Base-by-base conservation (phyloP, 1,284 basidiomycete genomes). In the Neonothopanus nambi region DNA sequence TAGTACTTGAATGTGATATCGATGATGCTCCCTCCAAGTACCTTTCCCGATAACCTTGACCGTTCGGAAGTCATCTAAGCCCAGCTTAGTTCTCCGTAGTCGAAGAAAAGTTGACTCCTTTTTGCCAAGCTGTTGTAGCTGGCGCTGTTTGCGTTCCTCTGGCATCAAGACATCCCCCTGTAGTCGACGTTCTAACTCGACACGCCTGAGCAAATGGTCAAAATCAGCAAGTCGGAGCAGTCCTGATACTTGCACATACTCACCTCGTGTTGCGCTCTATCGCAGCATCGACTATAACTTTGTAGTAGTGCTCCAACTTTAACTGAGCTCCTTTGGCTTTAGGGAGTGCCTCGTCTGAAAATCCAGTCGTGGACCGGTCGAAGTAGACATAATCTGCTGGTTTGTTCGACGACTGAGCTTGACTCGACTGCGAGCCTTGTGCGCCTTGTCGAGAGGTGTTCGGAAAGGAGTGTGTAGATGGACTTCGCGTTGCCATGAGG, bases 31-130 rank as follows among this genome's bases (percentile, higher is more conserved):
- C n/a, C 9, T 9, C 9, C 35, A 36, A n/a, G n/a, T n/a, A n/a
- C n/a, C 37, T 30, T 95, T 95, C 20, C 94, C 94, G 59, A 96
- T 96, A 37, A 96, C 92, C 68, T 95, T 96, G 67, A 97, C 91
- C 8, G 93, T 95, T 58, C 86, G 79, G 73, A 96, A 96, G 70
- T 96, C 90, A 57, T 85, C 82, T 52, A 95, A 73, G 15, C 93
- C 91, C n/a, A 97, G 79, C 58, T 91, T 86, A 9, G 94, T 96
- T 54, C 94, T 78, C 49, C 89, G 68, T 30, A 78, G 64, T 20
- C 77, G 72, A 53, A 97, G 79, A 67, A 88, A 95, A 49, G 85
- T 86, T 5, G 88, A 88, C 72, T 97, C 94, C 60, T 90, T 88
- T 64, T 87, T 84, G 23, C 92, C 93, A 21, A 94, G 80, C 59